These are phyloP conservation scores for Fusarium veterinarium DNA, from an alignment of 2,329 filamentous ascomycete genomes.

Conservation along the genomic window DNA sequence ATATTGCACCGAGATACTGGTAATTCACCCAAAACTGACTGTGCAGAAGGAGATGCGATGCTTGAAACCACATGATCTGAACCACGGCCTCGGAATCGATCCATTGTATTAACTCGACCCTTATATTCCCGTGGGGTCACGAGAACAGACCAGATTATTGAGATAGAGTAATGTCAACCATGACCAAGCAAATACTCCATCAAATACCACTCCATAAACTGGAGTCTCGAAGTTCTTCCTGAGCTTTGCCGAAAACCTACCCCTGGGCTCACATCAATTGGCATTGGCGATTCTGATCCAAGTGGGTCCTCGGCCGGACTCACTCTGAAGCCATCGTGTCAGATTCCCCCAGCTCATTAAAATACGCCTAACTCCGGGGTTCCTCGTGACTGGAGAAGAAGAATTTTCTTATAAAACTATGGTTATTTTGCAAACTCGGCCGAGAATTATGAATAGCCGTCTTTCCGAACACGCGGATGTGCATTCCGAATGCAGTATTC, in stretches of 20 bases:
- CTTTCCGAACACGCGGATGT: conserved; percentile 20
- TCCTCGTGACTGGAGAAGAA: conserved; percentile 25
- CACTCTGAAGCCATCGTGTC: conserved; percentile 35
- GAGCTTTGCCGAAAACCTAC: conserved; percentile 8
- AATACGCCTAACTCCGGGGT: conserved; percentile 21
- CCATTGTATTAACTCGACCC: conserved; percentile 17
- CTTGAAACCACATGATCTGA: conserved; percentile 7
- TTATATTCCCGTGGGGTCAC: conserved; percentile 17
- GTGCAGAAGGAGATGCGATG: neutral
- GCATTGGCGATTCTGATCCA: neutral
- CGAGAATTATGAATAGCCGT: conserved; percentile 27
- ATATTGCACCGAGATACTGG: neutral
- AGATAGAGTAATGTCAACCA: conserved; percentile 32
- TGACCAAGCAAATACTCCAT: conserved; percentile 12
- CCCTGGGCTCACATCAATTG: conserved; percentile 18
- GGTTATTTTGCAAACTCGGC: conserved; percentile 11
- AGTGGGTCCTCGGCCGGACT: conserved; percentile 31
- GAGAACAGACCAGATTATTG: conserved; percentile 12
- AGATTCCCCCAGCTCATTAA: conserved; percentile 25
- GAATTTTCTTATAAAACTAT: neutral
- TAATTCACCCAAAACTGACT: neutral
- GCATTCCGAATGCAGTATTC: conserved; percentile 9
- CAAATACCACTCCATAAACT: neutral
- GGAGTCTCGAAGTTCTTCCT: neutral
- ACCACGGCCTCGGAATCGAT: conserved; percentile 17